phyloP scores from a whole-genome alignment of 345 rosid genomes.

The Populus davidiana region DNA sequence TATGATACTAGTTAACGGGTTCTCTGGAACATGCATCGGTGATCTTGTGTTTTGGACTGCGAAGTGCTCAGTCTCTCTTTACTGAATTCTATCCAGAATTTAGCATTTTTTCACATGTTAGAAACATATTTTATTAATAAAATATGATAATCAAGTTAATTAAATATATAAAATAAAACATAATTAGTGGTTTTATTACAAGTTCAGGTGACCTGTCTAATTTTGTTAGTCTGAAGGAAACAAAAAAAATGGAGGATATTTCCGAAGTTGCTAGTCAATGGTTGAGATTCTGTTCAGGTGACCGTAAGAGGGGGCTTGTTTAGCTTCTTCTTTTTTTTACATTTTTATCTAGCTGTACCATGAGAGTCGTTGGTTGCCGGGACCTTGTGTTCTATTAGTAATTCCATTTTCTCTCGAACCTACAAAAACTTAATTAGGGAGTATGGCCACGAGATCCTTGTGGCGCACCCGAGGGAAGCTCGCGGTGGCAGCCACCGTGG shows the following conservation, averaged over 20 bases:
- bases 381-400: neutral
- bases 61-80: neutral
- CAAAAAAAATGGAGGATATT: too few species aligned
- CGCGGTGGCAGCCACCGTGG: constrained; percentile 49
- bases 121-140: too few species aligned
- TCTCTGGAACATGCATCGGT: neutral
- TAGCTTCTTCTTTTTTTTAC: too few species aligned
- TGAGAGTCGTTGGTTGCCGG: neutral
- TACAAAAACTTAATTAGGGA: neutral
- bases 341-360: too few species aligned
- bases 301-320: too few species aligned
- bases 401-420: neutral
- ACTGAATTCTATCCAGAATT: neutral
- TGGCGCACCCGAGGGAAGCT: constrained; percentile 63
- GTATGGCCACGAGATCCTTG: constrained; percentile 64
- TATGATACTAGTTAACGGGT: too few species aligned
- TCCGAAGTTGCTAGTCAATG: too few species aligned
- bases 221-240: too few species aligned
- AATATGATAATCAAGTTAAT: too few species aligned
- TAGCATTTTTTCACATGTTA: neutral
- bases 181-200: neutral
- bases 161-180: too few species aligned
- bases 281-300: too few species aligned
- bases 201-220: neutral
- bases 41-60: neutral